A percentile compares a stretch with the other conserved stretches of the same genome.
phyloP scores from a whole-genome alignment of 768 basidiomycete species.

The Hypsizygus marmoreus region DNA sequence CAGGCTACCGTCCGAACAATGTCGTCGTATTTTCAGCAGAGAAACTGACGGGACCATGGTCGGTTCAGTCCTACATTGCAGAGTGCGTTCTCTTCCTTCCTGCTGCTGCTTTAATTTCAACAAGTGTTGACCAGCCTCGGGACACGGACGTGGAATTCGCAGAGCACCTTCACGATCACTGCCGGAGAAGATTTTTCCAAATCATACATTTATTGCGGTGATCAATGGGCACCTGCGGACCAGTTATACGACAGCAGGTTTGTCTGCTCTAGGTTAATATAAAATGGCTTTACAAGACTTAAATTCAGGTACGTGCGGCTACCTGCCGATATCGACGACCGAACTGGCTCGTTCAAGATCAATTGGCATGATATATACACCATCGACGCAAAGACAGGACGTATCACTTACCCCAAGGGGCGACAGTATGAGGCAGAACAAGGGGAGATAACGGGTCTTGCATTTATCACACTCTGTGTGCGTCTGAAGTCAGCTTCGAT shows the following conservation, averaged over 20 bases:
- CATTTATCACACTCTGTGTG: slow-evolving; percentile 27
- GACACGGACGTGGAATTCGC: slow-evolving; percentile 21
- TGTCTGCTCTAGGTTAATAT: background rate
- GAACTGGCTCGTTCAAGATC: slow-evolving; percentile 22
- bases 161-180: slow-evolving; percentile 21
- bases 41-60: slow-evolving; percentile 23
- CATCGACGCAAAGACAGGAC: slow-evolving; percentile 23
- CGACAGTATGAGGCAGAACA: slow-evolving; percentile 23
- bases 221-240: slow-evolving; percentile 8
- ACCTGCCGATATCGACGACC: slow-evolving; percentile 24
- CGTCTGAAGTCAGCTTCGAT: slow-evolving; percentile 1
- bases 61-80: slow-evolving; percentile 23
- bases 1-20: slow-evolving; percentile 28
- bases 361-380: slow-evolving; percentile 26
- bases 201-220: slow-evolving; percentile 13
- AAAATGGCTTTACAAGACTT: background rate
- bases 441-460: slow-evolving; percentile 18
- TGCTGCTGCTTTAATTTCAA: background rate
- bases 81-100: slow-evolving; percentile 12
- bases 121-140: slow-evolving; percentile 12
- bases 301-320: slow-evolving; percentile 26
- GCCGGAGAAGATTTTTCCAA: slow-evolving; percentile 9
- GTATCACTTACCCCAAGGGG: slow-evolving; percentile 18
- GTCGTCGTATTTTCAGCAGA: slow-evolving; percentile 25
- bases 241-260: slow-evolving; percentile 15